These are phyloP conservation scores for Pythium vanterpoolii DNA, from an alignment of 352 stramenopile species.

Conservation along the genomic window DNA sequence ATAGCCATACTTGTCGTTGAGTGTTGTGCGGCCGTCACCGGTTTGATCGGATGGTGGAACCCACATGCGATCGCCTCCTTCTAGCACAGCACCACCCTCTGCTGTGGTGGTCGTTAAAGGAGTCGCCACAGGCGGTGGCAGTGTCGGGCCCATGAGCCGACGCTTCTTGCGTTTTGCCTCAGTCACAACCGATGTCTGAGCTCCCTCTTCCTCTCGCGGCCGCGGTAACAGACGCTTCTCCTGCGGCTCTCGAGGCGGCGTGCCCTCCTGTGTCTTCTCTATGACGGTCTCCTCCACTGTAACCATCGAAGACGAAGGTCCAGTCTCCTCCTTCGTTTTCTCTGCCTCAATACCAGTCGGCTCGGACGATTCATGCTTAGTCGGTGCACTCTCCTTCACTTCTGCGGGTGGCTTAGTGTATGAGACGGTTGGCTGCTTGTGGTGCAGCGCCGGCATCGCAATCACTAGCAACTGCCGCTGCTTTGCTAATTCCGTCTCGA, in stretches of 20 bases:
- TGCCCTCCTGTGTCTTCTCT: not conserved
- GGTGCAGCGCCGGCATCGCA: slow-evolving; percentile 44
- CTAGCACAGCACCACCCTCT: slow-evolving; percentile 35
- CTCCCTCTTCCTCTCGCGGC: not conserved
- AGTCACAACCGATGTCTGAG: not conserved
- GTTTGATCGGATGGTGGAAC: slow-evolving; percentile 75
- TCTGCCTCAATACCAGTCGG: not conserved
- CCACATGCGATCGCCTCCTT: slow-evolving; percentile 79
- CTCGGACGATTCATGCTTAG: not conserved
- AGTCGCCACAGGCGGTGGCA: slow-evolving; percentile 12
- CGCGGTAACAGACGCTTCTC: not conserved
- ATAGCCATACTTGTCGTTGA: slow-evolving; percentile 89
- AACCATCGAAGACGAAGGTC: not conserved
- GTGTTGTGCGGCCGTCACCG: slow-evolving; percentile 73
- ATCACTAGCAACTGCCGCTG: slow-evolving; percentile 49
- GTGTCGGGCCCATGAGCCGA: slow-evolving; percentile 34
- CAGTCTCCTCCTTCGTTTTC: not conserved
- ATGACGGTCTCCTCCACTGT: not conserved
- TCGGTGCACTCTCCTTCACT: not conserved
- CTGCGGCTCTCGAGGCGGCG: not conserved
- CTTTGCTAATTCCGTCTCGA: slow-evolving; percentile 40
- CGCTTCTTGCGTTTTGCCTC: slow-evolving; percentile 33
- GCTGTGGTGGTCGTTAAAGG: not conserved
- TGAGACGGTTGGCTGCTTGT: slow-evolving; percentile 6
- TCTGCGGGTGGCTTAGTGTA: not conserved